Percentiles rank a stretch among this genome's conserved stretches.
Conservation (phyloP, 2,329 filamentous ascomycete genomes). For the Drechslera avenae region DNA sequence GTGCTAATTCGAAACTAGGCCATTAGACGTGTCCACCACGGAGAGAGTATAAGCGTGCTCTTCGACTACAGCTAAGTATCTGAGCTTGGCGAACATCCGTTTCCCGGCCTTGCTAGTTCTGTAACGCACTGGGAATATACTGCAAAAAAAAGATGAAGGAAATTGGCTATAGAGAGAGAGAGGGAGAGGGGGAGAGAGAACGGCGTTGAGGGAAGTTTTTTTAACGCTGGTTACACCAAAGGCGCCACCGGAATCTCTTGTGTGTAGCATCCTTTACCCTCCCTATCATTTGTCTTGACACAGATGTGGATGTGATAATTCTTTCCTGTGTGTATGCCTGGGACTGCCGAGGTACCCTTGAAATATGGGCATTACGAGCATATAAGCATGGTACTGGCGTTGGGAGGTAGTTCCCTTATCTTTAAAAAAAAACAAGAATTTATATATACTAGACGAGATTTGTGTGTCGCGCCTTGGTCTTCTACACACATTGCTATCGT, state of each 20-base stretch:
- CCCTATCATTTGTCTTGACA: background rate
- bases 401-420: slow-evolving; percentile 1
- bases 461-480: background rate
- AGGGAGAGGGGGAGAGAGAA: too few relatives aligned
- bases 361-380: slow-evolving; percentile 13
- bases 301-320: background rate
- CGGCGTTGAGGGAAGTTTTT: too few relatives aligned
- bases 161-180: too few relatives aligned
- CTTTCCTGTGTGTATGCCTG: background rate
- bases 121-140: background rate
- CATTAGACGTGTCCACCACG: slow-evolving; percentile 93
- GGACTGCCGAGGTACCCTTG: too few relatives aligned
- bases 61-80: slow-evolving; percentile 76
- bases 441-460: too few relatives aligned
- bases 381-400: slow-evolving; percentile 17
- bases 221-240: too few relatives aligned
- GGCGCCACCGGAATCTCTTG: background rate
- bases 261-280: background rate
- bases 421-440: too few relatives aligned
- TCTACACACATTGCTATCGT: background rate
- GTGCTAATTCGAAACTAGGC: slow-evolving; percentile 55
- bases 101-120: background rate
- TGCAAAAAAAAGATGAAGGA: background rate
- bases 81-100: slow-evolving; percentile 13
- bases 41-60: slow-evolving; percentile 94